These are phyloP conservation scores for Entamoeba invadens DNA, from an alignment of 208 protist genomes.

Conservation along the genomic window DNA sequence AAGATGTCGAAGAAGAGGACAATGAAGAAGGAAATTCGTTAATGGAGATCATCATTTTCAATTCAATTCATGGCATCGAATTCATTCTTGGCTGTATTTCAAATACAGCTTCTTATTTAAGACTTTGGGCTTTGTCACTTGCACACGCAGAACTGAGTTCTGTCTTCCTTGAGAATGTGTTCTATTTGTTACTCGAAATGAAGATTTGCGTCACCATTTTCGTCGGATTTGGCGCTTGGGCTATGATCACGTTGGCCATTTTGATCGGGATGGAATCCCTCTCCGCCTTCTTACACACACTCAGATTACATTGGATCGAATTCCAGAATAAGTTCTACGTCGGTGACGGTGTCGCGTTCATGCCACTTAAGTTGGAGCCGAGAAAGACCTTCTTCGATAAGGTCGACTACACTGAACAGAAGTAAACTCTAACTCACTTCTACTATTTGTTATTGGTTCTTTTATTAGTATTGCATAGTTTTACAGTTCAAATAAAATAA, in stretches of 20 bases:
- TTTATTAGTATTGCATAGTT: no score
- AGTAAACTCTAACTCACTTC: no score
- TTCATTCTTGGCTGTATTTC: slow-evolving; percentile 91
- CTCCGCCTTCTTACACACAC: slow-evolving; percentile 91
- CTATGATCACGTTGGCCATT: slow-evolving; percentile 73
- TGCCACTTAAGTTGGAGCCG: no score
- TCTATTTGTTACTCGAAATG: not conserved
- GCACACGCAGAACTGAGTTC: slow-evolving; percentile 70
- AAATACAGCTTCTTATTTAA: slow-evolving; percentile 98
- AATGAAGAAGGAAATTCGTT: not conserved
- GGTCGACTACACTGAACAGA: no score
- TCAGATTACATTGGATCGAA: slow-evolving; percentile 68
- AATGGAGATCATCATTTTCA: slow-evolving; percentile 75
- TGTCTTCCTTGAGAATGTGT: slow-evolving; percentile 20
- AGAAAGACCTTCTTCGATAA: no score
- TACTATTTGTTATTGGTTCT: no score
- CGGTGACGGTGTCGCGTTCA: not conserved
- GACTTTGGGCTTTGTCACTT: slow-evolving; percentile 96
- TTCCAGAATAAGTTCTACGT: slow-evolving; percentile 30
- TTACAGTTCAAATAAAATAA: no score
- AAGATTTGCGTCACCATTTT: slow-evolving; percentile 50
- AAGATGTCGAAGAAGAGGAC: not conserved
- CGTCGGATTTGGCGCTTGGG: slow-evolving; percentile 70
- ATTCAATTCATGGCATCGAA: slow-evolving; percentile 98
- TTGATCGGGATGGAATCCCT: slow-evolving; percentile 92